Evolutionary conservation across 169 alveolate species (phyloP).

Genomic region (Plasmodium berghei): DNA sequence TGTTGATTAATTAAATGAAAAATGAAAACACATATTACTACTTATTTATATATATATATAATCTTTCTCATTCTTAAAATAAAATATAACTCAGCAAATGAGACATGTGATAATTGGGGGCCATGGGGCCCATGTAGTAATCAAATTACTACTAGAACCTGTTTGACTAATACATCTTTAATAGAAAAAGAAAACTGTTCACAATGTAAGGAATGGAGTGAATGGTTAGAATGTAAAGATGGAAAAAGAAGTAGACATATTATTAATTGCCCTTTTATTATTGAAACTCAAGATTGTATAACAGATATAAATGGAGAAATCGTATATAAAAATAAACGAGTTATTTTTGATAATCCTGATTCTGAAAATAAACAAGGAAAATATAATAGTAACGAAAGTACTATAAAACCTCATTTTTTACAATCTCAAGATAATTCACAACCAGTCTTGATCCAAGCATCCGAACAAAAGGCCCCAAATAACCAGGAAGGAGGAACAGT

Average conservation of each 20-base stretch:
- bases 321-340: too few species aligned
- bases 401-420: too few species aligned
- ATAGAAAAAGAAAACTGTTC: constrained; percentile 1
- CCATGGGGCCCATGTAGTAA: constrained; percentile 34
- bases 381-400: too few species aligned
- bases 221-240: constrained; percentile 35
- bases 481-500: too few species aligned
- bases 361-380: too few species aligned
- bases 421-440: too few species aligned
- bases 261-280: constrained; percentile 34
- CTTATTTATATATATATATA: constrained; percentile 11
- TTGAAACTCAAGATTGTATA: constrained; percentile 31
- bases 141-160: constrained; percentile 18
- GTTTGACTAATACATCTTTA: constrained; percentile 15
- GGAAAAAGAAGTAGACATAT: constrained; percentile 38
- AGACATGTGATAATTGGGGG: constrained; percentile 26
- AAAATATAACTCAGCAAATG: not conserved
- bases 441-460: too few species aligned
- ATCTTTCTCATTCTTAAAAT: not conserved
- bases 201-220: constrained; percentile 33
- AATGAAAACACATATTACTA: constrained; percentile 17
- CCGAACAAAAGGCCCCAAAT: too few species aligned
- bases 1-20: constrained; percentile 17
- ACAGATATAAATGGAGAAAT: too few species aligned
- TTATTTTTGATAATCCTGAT: too few species aligned